phyloP scores from a whole-genome alignment of 331 rosid species.

The Acacia concinna region DNA sequence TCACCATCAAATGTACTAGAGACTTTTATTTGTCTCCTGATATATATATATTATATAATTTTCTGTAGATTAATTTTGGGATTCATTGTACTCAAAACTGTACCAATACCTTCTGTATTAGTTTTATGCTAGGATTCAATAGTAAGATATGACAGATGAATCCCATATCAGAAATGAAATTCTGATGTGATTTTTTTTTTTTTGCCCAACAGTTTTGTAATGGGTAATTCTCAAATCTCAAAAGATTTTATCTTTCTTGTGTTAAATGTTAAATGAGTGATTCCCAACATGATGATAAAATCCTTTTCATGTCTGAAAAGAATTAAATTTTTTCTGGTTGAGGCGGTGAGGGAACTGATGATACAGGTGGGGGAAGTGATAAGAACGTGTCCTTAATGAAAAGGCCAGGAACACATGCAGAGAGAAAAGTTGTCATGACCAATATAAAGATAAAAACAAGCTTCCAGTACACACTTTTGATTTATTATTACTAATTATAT shows the following conservation, averaged over 20 bases:
- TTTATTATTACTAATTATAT: slow-evolving; percentile 12
- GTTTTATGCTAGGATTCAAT: neutral
- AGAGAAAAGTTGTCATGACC: slow-evolving; percentile 3
- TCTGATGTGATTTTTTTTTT: neutral
- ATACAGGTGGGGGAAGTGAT: slow-evolving; percentile 21
- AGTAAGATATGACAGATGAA: neutral
- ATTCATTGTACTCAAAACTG: neutral
- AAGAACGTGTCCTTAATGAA: slow-evolving; percentile 24
- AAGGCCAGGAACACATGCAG: slow-evolving; percentile 22
- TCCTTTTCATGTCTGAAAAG: neutral
- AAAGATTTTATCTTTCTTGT: neutral
- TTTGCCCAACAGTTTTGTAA: neutral
- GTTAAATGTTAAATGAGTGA: neutral
- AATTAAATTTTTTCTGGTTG: slow-evolving; percentile 11
- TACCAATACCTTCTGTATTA: neutral
- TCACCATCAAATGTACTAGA: slow-evolving; percentile 18
- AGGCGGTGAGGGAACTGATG: slow-evolving; percentile 11
- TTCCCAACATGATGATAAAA: neutral
- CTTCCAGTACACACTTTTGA: slow-evolving; percentile 35
- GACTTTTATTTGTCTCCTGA: slow-evolving; percentile 21
- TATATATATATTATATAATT: neutral
- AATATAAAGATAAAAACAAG: slow-evolving; percentile 29
- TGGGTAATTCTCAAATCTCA: neutral
- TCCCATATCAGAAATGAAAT: neutral
- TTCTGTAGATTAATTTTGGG: neutral